Evolutionary conservation across 225 moss, liverwort and hornwort genomes (phyloP), one percentile per base, ranked within the genome.

Genomic region (Climacium dendroides): DNA sequence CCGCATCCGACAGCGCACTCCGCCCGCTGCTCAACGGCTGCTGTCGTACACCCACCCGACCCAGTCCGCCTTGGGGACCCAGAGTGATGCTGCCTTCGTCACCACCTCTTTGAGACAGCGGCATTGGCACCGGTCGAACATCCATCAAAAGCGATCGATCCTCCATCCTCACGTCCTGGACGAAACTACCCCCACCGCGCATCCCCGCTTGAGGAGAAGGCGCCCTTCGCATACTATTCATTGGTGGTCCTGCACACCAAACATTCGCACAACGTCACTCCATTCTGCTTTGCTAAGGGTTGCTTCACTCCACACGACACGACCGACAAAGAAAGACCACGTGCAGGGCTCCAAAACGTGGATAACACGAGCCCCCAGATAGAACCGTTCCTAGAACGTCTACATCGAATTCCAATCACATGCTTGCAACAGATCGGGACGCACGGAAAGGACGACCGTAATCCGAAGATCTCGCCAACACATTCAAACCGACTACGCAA

Each of bases 101-200:
- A 59, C 93, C 93, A 80, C 93, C 87, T 82, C 95, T 94, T 69
- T 95, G 96, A 87, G 97, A 92, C 71, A 97, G 90, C 29, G 97
- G 94, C 94, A 97, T 97, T 9, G 95, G 95, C 54, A 97, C 89
- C 53, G 95, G 90, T 34, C 97, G 94, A 52, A 85, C 89, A 23
- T 98, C 98, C 92, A 96, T 93, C 83, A 92, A 19, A 59, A 94
- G 89, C 32, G 89, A 86, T n/a, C 97, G 93, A 85, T 99, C 98
- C 91, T 97, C 97, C 95, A 93, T 94, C 28, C 98, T 89, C 55
- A 96, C 97, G 90, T 98, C 98, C 91, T 99, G 98, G 30, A 86
- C 91, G 87, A 90, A 93, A 62, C 89, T 90, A 70, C 91, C 85
- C 41, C 87, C 86, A n/a, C 94, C 94, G 57, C 95, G 95, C 88